Evolutionary conservation across 2,329 filamentous ascomycete species (phyloP), one percentile per base, ranked within the genome.

Genomic region (Teratosphaeria gauchensis): DNA sequence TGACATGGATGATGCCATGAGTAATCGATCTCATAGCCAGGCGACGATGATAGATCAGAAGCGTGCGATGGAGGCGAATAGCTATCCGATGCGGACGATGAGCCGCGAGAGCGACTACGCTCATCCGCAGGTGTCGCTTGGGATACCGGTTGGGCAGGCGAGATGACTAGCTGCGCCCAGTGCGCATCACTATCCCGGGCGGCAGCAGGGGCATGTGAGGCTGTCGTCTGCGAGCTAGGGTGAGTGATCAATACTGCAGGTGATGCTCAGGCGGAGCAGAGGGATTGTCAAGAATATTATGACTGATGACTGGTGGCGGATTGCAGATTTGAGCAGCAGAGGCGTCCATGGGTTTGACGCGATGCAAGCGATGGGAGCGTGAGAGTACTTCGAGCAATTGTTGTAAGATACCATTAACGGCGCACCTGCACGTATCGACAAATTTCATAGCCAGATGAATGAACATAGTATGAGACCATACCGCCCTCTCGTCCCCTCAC

Each of bases 11-110:
- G 61, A 66, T 12, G 57, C 7, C 6, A 46, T 46, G 12, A 62
- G 59, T 42, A 61, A 61, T 24, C 55, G 61, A 1, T 62, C 59
- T 52, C 55, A 63, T 31, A 61, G 56, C 24, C 61, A 64, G 56
- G 58, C 55, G 21, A 58, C 59, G 3, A 65, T 65, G 60, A 60
- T 61, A n/a, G 52, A 56, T 35, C 31, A 35, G 21, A 54, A 59
- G 42, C 54, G 57, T 51, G 54, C 24, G 4, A 28, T 55, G 55
- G 21, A 2, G 2, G 38, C 24, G 14, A 19, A 53, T 46, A 58
- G 58, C 53, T 60, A 55, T 42, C 51, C n/a, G 24, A 54, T 60
- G 58, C 55, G 53, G 9, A 33, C n/a, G 9, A 19, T 60, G 16
- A 58, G 53, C 35, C 55, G 53, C 5, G 52, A 58, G n/a, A 16